phyloP scores from a whole-genome alignment of 495 filamentous ascomycete species.

The Podospora pseudopauciseta region DNA sequence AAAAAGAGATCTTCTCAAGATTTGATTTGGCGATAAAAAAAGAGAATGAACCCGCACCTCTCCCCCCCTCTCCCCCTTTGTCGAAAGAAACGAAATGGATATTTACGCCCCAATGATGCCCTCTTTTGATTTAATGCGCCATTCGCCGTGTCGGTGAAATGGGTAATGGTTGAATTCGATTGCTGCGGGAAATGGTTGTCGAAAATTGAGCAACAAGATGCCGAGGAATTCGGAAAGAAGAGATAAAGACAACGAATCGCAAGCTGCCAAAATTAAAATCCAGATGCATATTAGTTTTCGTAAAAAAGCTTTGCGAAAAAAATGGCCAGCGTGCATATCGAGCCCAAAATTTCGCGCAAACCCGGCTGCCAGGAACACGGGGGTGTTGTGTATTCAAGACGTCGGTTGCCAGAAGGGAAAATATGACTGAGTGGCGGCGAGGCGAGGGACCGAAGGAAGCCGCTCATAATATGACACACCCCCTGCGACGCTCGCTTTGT shows the following conservation, averaged over 20 bases:
- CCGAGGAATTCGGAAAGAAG: slow-evolving; percentile 5
- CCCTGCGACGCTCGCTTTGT: slow-evolving; percentile 22
- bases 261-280: slow-evolving; percentile 9
- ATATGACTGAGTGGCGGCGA: neutral
- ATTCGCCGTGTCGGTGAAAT: slow-evolving; percentile 31
- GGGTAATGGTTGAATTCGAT: slow-evolving; percentile 23
- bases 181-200: slow-evolving; percentile 17
- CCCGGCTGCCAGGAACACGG: slow-evolving; percentile 3
- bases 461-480: slow-evolving; percentile 40
- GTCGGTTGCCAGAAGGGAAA: neutral
- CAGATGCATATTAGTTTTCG: slow-evolving; percentile 8
- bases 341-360: slow-evolving; percentile 3
- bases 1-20: neutral
- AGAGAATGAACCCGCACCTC: slow-evolving; percentile 4
- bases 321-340: slow-evolving; percentile 16
- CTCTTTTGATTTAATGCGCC: slow-evolving; percentile 36
- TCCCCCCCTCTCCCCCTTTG: slow-evolving; percentile 5
- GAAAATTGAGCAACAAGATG: slow-evolving; percentile 26
- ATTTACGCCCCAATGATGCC: slow-evolving; percentile 35
- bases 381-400: slow-evolving; percentile 3
- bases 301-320: slow-evolving; percentile 5
- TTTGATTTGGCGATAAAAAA: slow-evolving; percentile 7
- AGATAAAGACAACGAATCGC: slow-evolving; percentile 10
- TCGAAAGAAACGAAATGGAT: slow-evolving; percentile 18
- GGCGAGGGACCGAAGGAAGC: neutral